Base-by-base conservation (phyloP, 2,329 filamentous ascomycete species). In the Calonectria pauciramosa region DNA sequence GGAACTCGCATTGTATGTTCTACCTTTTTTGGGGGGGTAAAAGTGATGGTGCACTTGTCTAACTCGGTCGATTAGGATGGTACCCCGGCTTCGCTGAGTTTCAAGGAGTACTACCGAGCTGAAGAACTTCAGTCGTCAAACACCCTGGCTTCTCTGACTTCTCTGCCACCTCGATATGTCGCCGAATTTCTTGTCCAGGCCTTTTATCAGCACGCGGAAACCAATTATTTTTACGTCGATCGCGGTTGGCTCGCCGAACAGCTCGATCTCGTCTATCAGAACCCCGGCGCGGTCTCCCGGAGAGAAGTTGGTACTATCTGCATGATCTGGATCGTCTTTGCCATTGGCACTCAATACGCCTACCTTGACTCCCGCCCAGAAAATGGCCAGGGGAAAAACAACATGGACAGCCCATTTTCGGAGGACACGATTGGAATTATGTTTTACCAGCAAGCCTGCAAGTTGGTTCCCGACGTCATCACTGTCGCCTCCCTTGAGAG, bases 391-490 rank as follows among this genome's bases (percentile, higher is more conserved):
- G 72, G 68, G 64, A 78, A 80, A 66, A 75, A 70, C 30, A 28
- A 52, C 66, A 78, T 65, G 75, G 76, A 76, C 20, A 82, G 75
- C 56, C 79, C 73, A 32, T 84, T 85, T 49, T 88, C 88, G 0
- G 89, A 90, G 73, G 88, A 91, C 69, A 88, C 89, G 30, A 86
- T 91, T 1, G 90, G 90, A 4, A 84, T 90, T 9, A 88, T 88
- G 30, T 90, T 91, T 74, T 91, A 92, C 75, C 88, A 90, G 69
- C 88, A 89, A 76, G 90, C 90, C 0, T 88, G 87, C 32, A 89
- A 87, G 75, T 83, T 91, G 3, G 83, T 91, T 1, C 89, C 90
- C 1, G 90, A 91, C 71, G 88, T 91, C 47, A 91, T 92, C 69
- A 89, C 89, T 1, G 87, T 88, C 9, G 88, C 89, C 0, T 91